Evolutionary conservation across 2,329 filamentous ascomycete species (phyloP), one percentile per base, ranked within the genome.

Genomic region (Diaporthe sp.): DNA sequence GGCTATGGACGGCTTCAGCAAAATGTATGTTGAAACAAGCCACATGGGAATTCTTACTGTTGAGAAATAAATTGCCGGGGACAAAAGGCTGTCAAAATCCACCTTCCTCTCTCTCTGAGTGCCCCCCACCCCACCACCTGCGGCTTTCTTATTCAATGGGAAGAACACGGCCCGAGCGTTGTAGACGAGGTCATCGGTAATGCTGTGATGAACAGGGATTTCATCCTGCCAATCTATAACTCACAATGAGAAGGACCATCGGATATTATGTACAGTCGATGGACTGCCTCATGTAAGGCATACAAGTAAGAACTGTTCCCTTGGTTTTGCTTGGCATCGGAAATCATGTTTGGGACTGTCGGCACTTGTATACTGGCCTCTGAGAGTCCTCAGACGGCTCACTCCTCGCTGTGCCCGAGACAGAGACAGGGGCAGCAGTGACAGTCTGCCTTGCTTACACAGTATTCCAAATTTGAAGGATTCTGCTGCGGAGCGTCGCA

Each of bases 11-110:
- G 74, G 30, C 13, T 73, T 75, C 40, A 68, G 74, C 70, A 57
- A 72, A 22, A 17, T 38, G 19, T 76, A 30, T 54, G 33, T 45
- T 19, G 25, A 64, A 30, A 54, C 10, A 42, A 69, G 7, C 28
- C 76, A 75, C 61, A 50, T 72, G 45, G 72, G 64, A 28, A 25
- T 75, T 12, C 38, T 77, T 13, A 33, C 70, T 9, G 71, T 77
- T n/a, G 70, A 76, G 30, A 76, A 75, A 52, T 28, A 38, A 60
- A 9, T 22, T 38, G 40, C 40, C 54, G 12, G 13, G 4, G 10
- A 10, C 50, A 38, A 28, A n/a, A 25, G 7, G 55, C 22, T 25
- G 7, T 40, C 12, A 40, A 40, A 6, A 9, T 8, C 17, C 13
- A 30, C 25, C 28, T 8, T 28, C 10, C 35, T 2, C 9, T 30